Base-by-base conservation (phyloP, 2,329 filamentous ascomycete genomes). In the Volutella citrinella region DNA sequence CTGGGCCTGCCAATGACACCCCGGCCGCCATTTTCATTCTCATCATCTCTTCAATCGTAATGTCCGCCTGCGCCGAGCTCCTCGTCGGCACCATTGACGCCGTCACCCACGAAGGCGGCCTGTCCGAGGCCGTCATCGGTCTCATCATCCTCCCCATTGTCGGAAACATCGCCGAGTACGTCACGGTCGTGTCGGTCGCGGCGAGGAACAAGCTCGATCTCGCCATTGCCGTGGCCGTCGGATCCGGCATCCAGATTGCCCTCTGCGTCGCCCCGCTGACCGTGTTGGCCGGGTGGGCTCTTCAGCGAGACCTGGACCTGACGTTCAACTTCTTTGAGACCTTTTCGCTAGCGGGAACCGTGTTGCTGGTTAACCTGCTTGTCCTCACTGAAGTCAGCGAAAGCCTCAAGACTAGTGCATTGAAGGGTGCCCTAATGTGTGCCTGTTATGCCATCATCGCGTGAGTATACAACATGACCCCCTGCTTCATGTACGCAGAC, bases 281-380 rank as follows among this genome's bases (percentile, higher is more conserved):
- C 4, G 73, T 82, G 10, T 60, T 81, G 4, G 68, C 79, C 9
- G 76, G 74, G 11, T 82, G 78, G 78, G 64, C 65, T 41, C 60
- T 81, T 46, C 53, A 64, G 10, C 69, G 69, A 23, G 68, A 77
- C 14, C 71, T 81, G 57, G 68, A 76, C n/a, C 68, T 88, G 30
- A 82, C 84, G 46, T 88, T 88, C 60, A 82, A 82, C 48, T 72
- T 81, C 21, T 88, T 88, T 54, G 84, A 88, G 63, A 87, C 83
- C 1, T 78, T 86, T 14, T 78, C 80, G 22, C 72, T 88, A 50
- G 83, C 87, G 51, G 75, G 84, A 5, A 78, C 73, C 4, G 81
- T 84, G 4, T 68, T 87, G 39, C 76, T 88, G 29, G 83, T 87
- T 51, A 87, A 86, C 57, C 80, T 87, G 48, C 64, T 88, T n/a